Base-by-base conservation (phyloP, 331 rosid species). In the Rhamnella rubrinervis region DNA sequence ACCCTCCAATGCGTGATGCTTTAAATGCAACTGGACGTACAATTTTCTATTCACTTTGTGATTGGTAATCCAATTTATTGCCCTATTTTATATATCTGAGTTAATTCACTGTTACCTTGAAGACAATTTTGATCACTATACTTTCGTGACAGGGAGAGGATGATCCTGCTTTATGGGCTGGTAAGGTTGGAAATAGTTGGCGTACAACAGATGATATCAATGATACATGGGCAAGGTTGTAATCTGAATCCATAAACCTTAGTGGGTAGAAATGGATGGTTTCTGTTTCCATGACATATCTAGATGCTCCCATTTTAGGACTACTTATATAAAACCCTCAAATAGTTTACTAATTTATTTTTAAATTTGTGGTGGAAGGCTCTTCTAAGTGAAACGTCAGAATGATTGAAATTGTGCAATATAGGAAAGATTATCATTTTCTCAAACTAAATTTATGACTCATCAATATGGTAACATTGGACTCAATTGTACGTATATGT, bases 161-260 rank as follows among this genome's bases (percentile, higher is more conserved):
- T 14, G 84, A 95, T 70, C 98, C 98, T 38, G 97, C 98, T 55
- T 77, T 91, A 68, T 95, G 98, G 98, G 98, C 98, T 16, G 85
- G 87, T 74, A 84, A 70, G 67, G 71, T 95, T 60, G 98, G 98
- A 75, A 91, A 95, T 73, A 95, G 98, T 80, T 95, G 98, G 98
- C 97, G 98, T 71, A 91, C 98, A 71, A 91, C 98, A 10, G 90
- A 77, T 1, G 98, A 95, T 80, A 95, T 95, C 74, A 86, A 86
- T 74, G 97, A 95, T 72, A 12, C 96, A 61, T 95, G 98, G 98
- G 93, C 92, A 73, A 95, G 98, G 98, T 95, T 69, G 41, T 66
- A 66, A 51, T 76, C 78, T 71, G 61, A 52, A 66, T 73, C 61
- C 76, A 55, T 66, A 55, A 59, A 46, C 60, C 51, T 49, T 67